phyloP scores from a whole-genome alignment of 768 basidiomycete species.

The Russula olivacea region DNA sequence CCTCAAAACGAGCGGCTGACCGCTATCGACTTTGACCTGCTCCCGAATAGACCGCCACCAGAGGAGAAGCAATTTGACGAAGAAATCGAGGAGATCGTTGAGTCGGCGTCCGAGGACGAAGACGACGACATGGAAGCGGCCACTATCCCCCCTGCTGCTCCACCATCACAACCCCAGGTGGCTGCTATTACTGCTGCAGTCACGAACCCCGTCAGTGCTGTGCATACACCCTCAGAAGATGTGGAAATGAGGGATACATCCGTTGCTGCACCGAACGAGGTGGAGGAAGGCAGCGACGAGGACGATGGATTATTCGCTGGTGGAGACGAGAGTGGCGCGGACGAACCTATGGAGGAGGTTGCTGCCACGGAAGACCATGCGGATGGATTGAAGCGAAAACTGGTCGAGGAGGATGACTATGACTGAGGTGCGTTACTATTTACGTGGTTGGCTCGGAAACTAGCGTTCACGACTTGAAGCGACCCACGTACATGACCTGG shows the following conservation, averaged over 20 bases:
- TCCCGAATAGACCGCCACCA: conserved; percentile 80
- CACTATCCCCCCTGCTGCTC: conserved; percentile 39
- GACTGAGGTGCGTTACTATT: conserved; percentile 40
- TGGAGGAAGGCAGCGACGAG: conserved; percentile 69
- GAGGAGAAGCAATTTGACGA: conserved; percentile 71
- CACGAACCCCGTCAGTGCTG: conserved; percentile 47
- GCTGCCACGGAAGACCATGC: conserved; percentile 33
- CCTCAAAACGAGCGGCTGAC: conserved; percentile 62
- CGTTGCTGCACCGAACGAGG: conserved; percentile 33
- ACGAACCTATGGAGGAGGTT: conserved; percentile 77
- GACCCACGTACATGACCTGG: not conserved
- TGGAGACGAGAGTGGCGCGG: conserved; percentile 64
- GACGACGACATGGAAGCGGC: conserved; percentile 67
- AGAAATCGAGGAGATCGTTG: conserved; percentile 76
- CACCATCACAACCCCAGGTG: conserved; percentile 12
- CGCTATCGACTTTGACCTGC: conserved; percentile 77
- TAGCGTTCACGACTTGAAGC: not conserved
- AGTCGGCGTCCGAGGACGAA: conserved; percentile 60
- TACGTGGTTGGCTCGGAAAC: not conserved
- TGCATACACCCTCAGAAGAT: conserved; percentile 56
- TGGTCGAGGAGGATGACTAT: conserved; percentile 85
- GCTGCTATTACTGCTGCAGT: conserved; percentile 24
- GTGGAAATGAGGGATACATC: conserved; percentile 48
- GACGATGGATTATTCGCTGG: conserved; percentile 75
- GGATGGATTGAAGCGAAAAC: conserved; percentile 69